Evolutionary conservation across 805 yeast species (phyloP), one percentile per base, ranked within the genome.

Genomic region (Saccharomycopsis malanga): DNA sequence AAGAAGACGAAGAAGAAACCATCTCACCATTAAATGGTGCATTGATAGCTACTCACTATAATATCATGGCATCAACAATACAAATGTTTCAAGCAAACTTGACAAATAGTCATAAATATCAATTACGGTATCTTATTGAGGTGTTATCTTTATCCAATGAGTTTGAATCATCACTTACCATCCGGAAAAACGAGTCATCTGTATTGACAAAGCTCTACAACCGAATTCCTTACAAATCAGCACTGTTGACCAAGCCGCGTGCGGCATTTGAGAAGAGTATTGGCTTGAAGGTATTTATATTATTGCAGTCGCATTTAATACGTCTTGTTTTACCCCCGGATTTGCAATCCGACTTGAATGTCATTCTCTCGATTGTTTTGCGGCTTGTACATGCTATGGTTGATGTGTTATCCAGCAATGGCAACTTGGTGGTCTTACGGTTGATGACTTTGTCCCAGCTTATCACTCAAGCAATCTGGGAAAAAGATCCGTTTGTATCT

Each of bases 401-500:
- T 17, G 97, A 93, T 61, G 65, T 82, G 1, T 65, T 88, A 34
- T 80, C 95, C 0, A 76, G 87, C 54, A 87, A 87, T 50, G 96
- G 97, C 0, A 69, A 74, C 54, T 64, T 89, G 57, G 83, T 79
- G 60, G 88, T 95, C 0, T 71, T 87, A 54, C 72, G 74, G 39
- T 91, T 87, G 0, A 85, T 93, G 85, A 97, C 93, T 59, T 60
- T 88, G 44, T 74, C 84, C 1, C 98, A 93, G 60, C 85, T 87
- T 94, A 64, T 87, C 4, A 77, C 83, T 1, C 98, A 91, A 61
- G 94, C 84, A 0, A 68, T 85, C 22, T 87, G 96, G 95, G 85
- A 79, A 54, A 70, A 78, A 5, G 95, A 85, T 47, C 76, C 76
- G 42, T 82, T 93, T 1, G 42, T 30, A n/a, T 49, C 55, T 2